Conservation (phyloP, 495 filamentous ascomycete genomes). For the Aspergillus cavernicola region DNA sequence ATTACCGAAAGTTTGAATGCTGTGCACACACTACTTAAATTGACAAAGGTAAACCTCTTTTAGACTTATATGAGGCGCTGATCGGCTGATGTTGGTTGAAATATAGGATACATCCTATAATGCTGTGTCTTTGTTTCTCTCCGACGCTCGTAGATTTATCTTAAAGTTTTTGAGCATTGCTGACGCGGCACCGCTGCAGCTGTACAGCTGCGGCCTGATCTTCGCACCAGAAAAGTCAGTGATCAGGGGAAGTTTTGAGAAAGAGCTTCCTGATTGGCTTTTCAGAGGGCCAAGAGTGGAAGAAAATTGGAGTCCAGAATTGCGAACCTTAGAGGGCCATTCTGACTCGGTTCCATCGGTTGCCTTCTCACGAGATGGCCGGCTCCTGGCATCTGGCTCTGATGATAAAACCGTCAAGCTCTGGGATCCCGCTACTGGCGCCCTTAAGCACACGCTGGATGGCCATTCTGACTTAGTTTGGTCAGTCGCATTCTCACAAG, state of each 20-base stretch:
- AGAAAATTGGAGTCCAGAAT: conserved; percentile 1
- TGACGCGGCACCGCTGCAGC: conserved; percentile 2
- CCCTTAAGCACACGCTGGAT: not conserved
- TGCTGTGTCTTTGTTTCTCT: not conserved
- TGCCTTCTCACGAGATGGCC: conserved; percentile 1
- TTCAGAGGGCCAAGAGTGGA: not conserved
- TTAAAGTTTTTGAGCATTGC: not conserved
- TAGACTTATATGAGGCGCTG: not conserved
- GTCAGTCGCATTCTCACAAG: conserved; percentile 1
- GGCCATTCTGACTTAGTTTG: not conserved
- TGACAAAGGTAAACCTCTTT: not conserved
- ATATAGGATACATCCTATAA: not conserved
- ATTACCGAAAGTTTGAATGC: not conserved
- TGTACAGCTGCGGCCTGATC: not conserved
- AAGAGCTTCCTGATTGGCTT: not conserved
- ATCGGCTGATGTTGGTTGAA: not conserved
- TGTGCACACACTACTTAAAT: not conserved
- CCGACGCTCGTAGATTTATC: not conserved
- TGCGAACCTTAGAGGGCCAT: conserved; percentile 1
- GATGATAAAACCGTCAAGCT: conserved; percentile 20
- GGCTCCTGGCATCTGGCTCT: conserved; percentile 11
- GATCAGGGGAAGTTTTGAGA: not conserved
- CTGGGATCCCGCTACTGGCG: conserved; percentile 1
- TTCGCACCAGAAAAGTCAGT: not conserved
- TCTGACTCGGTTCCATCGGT: not conserved